Base-by-base conservation (phyloP, 148 eudicot genomes). In the Vaccinium corymbosum region DNA sequence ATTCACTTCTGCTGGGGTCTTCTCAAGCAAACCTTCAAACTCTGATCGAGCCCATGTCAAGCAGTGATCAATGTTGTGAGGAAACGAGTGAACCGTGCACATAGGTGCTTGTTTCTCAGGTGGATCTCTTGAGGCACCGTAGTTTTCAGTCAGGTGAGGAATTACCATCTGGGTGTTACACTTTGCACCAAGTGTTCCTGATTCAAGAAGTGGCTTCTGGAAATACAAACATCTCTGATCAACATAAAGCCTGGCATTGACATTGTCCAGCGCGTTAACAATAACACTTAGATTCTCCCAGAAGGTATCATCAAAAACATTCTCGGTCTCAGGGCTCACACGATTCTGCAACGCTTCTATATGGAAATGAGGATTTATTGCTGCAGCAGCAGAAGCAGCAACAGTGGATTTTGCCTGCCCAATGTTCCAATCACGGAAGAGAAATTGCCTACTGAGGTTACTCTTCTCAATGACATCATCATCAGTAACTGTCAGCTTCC, bases 101-200 rank as follows among this genome's bases (percentile, higher is more conserved):
- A 95, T 94, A 3, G 98, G 98, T 52, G 98, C 97, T 89, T 92
- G 95, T 89, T 94, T 95, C 91, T 95, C 98, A 3, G 97, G 98
- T 16, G 98, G 97, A 76, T 95, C 98, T 77, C 98, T 93, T 17
- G 98, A 95, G 82, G 98, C 98, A 81, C 98, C 98, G 83, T 95
- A 95, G 68, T 95, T 95, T 82, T 95, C 98, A 1, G 98, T 94
- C 78, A 94, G 88, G 82, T 93, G 98, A 73, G 98, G 98, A 85
- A 95, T 93, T 27, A 95, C 96, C 98, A 95, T 90, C 86, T 95
- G 98, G 68, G 98, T 95, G 78, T 94, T 95, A 86, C 98, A 95
- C 90, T 94, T 94, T 76, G 97, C 93, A 88, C 98, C 98, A 42
- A 95, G 90, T 66, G 98, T 95, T 86, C 98, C 98, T 16, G 95